These are phyloP conservation scores for Rosa hybrid DNA, from an alignment of 331 rosid genomes.

Conservation along the genomic window DNA sequence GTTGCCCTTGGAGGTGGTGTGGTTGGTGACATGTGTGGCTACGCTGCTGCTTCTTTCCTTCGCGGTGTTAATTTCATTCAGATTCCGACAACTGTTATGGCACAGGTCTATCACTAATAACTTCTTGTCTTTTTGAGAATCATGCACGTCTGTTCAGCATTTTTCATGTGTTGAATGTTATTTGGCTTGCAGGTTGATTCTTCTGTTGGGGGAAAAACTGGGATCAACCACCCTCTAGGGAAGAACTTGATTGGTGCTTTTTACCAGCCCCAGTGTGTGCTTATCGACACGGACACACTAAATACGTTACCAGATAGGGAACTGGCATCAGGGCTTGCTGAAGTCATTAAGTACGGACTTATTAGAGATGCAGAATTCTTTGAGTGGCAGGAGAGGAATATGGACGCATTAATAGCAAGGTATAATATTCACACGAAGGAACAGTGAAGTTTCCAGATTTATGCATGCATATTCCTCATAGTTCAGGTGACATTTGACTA, in stretches of 20 bases:
- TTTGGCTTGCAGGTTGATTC: conserved; percentile 78
- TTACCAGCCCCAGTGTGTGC: conserved; percentile 95
- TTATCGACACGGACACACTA: conserved; percentile 83
- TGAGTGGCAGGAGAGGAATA: conserved; percentile 96
- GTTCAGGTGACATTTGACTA: conserved; percentile 13
- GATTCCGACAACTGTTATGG: conserved; percentile 97
- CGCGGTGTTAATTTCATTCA: conserved; percentile 97
- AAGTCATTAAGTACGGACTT: conserved; percentile 90
- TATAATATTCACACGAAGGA: conserved; percentile 19
- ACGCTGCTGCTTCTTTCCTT: conserved; percentile 86
- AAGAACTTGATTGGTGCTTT: conserved; percentile 96
- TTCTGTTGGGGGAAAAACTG: conserved; percentile 98
- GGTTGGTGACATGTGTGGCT: conserved; percentile 97
- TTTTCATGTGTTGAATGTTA: conserved; percentile 7
- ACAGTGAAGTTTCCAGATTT: not conserved
- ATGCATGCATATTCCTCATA: conserved; percentile 10
- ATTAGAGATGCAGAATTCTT: conserved; percentile 89
- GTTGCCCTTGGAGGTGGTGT: conserved; percentile 99
- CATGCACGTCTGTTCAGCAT: conserved; percentile 1
- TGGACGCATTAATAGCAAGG: conserved; percentile 76
- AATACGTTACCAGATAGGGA: conserved; percentile 84
- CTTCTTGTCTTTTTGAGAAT: not conserved
- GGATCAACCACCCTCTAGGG: conserved; percentile 91
- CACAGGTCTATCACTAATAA: conserved; percentile 62
- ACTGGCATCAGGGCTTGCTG: conserved; percentile 92